These are phyloP conservation scores for Oryza coarctata DNA, from an alignment of 176 grass and related monocot species.

Conservation along the genomic window DNA sequence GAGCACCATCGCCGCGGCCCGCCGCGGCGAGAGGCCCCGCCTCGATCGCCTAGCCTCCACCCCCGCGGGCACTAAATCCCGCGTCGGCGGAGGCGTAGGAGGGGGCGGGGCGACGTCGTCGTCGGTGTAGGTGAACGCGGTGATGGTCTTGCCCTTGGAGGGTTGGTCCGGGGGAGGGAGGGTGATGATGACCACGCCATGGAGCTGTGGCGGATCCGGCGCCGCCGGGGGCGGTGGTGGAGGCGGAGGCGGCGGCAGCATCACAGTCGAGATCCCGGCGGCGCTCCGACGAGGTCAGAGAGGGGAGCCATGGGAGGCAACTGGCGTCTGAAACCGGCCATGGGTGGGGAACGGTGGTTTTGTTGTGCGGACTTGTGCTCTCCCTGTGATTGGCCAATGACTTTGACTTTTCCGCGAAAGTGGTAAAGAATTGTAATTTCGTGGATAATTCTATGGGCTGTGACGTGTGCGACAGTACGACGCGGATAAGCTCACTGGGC, in stretches of 20 bases:
- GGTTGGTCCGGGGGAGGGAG: constrained; percentile 84
- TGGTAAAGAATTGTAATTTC: background rate
- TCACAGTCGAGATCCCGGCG: constrained; percentile 36
- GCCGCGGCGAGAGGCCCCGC: constrained; percentile 34
- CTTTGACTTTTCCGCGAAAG: constrained; percentile 12
- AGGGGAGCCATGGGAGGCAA: constrained; percentile 30
- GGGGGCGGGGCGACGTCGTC: background rate
- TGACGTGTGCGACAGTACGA: background rate
- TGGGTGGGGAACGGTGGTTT: constrained; percentile 9
- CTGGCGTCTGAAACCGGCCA: constrained; percentile 29
- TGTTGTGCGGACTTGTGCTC: background rate
- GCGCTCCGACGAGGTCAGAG: constrained; percentile 34
- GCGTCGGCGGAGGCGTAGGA: background rate
- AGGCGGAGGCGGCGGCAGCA: constrained; percentile 29
- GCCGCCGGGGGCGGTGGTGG: constrained; percentile 3
- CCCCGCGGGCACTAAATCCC: background rate
- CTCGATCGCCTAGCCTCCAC: constrained; percentile 12
- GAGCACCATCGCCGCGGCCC: constrained; percentile 29
- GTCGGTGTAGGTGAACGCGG: constrained; percentile 86
- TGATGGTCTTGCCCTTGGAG: constrained; percentile 98
- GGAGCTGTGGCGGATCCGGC: constrained; percentile 42
- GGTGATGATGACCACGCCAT: constrained; percentile 93
- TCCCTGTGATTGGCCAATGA: constrained; percentile 24
- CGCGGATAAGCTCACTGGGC: background rate
- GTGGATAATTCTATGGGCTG: background rate